Base-by-base conservation (phyloP, 352 stramenopile genomes). In the Globisporangium barbulae region DNA sequence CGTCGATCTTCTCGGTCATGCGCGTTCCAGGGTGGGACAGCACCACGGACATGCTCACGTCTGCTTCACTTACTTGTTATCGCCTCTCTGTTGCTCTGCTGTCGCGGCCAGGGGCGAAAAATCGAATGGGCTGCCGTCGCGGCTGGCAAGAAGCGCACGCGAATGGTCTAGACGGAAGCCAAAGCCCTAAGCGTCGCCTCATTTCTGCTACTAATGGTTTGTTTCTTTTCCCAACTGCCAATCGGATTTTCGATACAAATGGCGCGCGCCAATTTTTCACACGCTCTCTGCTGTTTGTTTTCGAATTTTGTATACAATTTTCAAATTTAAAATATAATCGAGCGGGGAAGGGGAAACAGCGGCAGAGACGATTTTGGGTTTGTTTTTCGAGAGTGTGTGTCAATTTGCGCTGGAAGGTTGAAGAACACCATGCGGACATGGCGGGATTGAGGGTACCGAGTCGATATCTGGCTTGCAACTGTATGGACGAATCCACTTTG, bases 1-100 rank as follows among this genome's bases (percentile, higher is more conserved):
- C 57, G 45, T 63, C 45, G 45, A 55, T 42, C 57, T 53, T 54
- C 31, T 63, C 44, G 44, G 28, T n/a, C 58, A 57, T 54, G 45
- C 41, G 39, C 8, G 41, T 41, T 41, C 35, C 54, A 33, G 54
- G 41, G 22, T 49, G 54, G 35, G 21, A 50, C 35, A 60, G 54
- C 54, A 60, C 54, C 35, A 60, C 54, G 22, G 54, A 60, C 54
- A 60, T 60, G 35, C 39, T 59, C 15, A 19, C 28, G 48, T 8
- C 9, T 48, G 21, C 53, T 49, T 21, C 12, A 3, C 3, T 21
- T 28, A 6, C 5, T 44, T 12, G 7, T 10, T 4, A 12, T 8
- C 22, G 10, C 15, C 31, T 39, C 12, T 42, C 17, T 10, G 8
- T 44, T 8, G 35, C 25, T 54, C 49, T 55, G 15, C 28, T 61